Conservation (phyloP, 148 eudicot genomes). For the Pouteria glomerata region DNA sequence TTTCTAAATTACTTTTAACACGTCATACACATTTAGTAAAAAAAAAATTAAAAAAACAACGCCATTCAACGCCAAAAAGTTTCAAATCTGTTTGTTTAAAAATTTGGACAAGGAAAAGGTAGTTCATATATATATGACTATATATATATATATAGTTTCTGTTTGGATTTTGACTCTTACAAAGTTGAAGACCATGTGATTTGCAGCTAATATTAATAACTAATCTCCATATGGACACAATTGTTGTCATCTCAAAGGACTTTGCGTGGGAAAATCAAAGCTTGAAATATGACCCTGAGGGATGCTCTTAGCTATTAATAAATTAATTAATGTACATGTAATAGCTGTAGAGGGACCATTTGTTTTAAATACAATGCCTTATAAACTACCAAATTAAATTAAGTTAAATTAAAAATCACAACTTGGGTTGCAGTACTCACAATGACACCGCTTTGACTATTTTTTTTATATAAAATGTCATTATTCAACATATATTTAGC, state of each 20-base stretch:
- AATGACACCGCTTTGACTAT: too few species aligned
- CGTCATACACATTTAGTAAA: too few species aligned
- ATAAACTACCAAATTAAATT: neutral
- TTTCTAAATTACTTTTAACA: too few species aligned
- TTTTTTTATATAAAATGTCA: too few species aligned
- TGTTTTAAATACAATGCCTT: neutral
- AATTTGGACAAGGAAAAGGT: too few species aligned
- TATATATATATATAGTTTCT: neutral
- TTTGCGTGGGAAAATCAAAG: neutral
- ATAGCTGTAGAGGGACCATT: neutral
- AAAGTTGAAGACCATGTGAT: constrained; percentile 2
- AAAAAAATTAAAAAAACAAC: too few species aligned
- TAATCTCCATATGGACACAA: neutral
- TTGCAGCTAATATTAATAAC: neutral
- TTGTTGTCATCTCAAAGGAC: neutral
- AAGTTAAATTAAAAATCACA: too few species aligned
- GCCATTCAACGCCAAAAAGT: too few species aligned
- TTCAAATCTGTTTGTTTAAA: too few species aligned
- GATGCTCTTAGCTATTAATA: neutral
- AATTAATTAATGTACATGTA: too few species aligned
- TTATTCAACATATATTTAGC: too few species aligned
- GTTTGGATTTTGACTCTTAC: neutral
- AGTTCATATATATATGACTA: neutral
- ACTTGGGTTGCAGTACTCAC: too few species aligned
- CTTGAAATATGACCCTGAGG: neutral